Evolutionary conservation across 495 filamentous ascomycete genomes (phyloP).

Genomic region (Alectoria sarmentosa): DNA sequence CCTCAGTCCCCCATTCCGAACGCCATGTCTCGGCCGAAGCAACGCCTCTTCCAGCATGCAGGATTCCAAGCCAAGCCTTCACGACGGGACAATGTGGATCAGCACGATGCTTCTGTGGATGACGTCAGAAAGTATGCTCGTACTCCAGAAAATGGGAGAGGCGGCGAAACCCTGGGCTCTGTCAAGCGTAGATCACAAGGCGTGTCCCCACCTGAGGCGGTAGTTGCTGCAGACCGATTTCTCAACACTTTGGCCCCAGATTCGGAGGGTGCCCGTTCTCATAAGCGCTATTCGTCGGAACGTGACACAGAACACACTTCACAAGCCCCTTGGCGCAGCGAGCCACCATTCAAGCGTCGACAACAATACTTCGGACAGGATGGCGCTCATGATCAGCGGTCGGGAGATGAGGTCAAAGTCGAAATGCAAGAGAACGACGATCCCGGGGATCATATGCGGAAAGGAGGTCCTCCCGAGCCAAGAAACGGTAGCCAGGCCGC

Average conservation of each 20-base stretch:
- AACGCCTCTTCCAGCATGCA: background rate
- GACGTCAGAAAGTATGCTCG: slow-evolving; percentile 12
- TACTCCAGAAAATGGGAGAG: slow-evolving; percentile 31
- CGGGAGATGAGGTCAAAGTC: background rate
- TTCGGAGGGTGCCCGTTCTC: slow-evolving; percentile 1
- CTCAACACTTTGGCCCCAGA: slow-evolving; percentile 34
- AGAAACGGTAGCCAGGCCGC: slow-evolving; percentile 2
- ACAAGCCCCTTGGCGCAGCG: slow-evolving; percentile 9
- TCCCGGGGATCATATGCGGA: background rate
- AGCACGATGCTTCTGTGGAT: slow-evolving; percentile 2
- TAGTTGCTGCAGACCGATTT: slow-evolving; percentile 38
- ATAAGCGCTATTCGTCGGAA: slow-evolving; percentile 5
- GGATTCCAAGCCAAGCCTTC: slow-evolving; percentile 6
- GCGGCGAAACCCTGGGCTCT: slow-evolving; percentile 19
- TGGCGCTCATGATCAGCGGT: slow-evolving; percentile 9
- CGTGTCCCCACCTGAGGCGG: slow-evolving; percentile 21
- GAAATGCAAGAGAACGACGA: background rate
- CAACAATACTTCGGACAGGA: slow-evolving; percentile 13
- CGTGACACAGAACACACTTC: slow-evolving; percentile 4
- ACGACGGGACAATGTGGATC: slow-evolving; percentile 15
- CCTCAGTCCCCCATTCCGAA: slow-evolving; percentile 7
- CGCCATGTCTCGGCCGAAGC: slow-evolving; percentile 1
- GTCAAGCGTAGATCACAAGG: slow-evolving; percentile 12
- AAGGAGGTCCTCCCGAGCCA: background rate
- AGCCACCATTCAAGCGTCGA: slow-evolving; percentile 9